phyloP scores from a whole-genome alignment of 2,329 filamentous ascomycete genomes.

The Ilyonectria destructans region DNA sequence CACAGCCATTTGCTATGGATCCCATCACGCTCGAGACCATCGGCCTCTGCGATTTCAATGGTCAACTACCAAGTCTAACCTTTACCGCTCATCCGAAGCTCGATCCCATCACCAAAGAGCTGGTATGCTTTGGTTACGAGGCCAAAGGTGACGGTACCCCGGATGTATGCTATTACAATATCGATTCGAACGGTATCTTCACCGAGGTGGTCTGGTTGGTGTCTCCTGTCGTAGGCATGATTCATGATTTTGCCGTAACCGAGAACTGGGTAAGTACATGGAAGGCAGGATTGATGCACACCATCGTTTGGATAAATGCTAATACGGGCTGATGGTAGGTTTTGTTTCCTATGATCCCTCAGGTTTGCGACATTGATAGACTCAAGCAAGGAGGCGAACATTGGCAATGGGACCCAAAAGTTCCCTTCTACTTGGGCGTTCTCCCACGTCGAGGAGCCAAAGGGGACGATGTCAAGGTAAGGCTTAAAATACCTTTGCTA shows the following conservation, averaged over 20 bases:
- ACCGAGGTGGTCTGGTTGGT: slow-evolving; percentile 17
- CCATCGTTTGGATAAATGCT: background rate
- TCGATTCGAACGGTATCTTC: background rate
- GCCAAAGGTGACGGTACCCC: slow-evolving; percentile 4
- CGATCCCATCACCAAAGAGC: slow-evolving; percentile 2
- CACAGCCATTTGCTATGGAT: slow-evolving; percentile 16
- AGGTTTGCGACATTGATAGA: slow-evolving; percentile 16
- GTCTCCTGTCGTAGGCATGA: slow-evolving; percentile 5
- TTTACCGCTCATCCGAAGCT: slow-evolving; percentile 16
- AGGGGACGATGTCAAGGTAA: slow-evolving; percentile 18
- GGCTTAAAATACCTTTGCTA: background rate
- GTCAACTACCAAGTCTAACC: slow-evolving; percentile 12
- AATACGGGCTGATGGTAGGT: background rate
- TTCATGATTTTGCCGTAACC: slow-evolving; percentile 27
- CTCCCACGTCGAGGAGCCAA: slow-evolving; percentile 17
- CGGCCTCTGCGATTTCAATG: slow-evolving; percentile 20
- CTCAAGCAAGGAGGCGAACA: slow-evolving; percentile 19
- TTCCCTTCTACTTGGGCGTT: slow-evolving; percentile 13
- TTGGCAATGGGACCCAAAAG: slow-evolving; percentile 12
- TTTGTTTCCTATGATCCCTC: slow-evolving; percentile 24
- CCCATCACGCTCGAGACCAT: slow-evolving; percentile 11
- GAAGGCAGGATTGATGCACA: background rate
- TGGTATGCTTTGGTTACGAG: slow-evolving; percentile 8
- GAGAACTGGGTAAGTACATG: slow-evolving; percentile 18
- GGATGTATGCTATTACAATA: slow-evolving; percentile 14